phyloP scores from a whole-genome alignment of 2,329 filamentous ascomycete species.

The Verruconis gallopava region DNA sequence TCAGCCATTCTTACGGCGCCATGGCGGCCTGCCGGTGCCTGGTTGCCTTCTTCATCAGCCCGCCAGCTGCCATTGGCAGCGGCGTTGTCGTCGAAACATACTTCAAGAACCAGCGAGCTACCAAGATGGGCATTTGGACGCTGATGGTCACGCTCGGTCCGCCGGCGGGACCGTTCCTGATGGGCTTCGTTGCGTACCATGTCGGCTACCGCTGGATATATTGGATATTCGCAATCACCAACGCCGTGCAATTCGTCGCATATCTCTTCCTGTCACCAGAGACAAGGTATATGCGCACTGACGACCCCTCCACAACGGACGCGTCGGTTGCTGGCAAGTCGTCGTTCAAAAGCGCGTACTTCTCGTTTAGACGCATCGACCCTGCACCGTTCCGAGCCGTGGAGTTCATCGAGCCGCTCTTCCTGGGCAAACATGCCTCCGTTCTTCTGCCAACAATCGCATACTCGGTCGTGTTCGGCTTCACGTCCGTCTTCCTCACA shows the following conservation, averaged over 20 bases:
- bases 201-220: conserved; percentile 47
- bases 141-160: conserved; percentile 37
- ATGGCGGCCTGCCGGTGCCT: conserved; percentile 42
- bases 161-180: conserved; percentile 29
- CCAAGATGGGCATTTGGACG: conserved; percentile 47
- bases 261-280: conserved; percentile 45
- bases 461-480: conserved; percentile 47
- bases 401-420: conserved; percentile 41
- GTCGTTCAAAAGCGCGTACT: conserved; percentile 32
- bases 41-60: conserved; percentile 42
- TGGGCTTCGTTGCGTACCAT: conserved; percentile 36
- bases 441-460: conserved; percentile 39
- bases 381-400: conserved; percentile 33
- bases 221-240: conserved; percentile 40
- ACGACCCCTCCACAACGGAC: conserved; percentile 21
- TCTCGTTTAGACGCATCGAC: conserved; percentile 38
- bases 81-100: conserved; percentile 46
- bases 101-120: conserved; percentile 41
- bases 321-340: too few species aligned
- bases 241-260: conserved; percentile 42
- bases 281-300: conserved; percentile 38
- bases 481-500: conserved; percentile 39
- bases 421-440: conserved; percentile 32
- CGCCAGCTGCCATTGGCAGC: conserved; percentile 41
- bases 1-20: conserved; percentile 34